Conservation (phyloP, 106 monocot species). For the Triglochin maritima region DNA sequence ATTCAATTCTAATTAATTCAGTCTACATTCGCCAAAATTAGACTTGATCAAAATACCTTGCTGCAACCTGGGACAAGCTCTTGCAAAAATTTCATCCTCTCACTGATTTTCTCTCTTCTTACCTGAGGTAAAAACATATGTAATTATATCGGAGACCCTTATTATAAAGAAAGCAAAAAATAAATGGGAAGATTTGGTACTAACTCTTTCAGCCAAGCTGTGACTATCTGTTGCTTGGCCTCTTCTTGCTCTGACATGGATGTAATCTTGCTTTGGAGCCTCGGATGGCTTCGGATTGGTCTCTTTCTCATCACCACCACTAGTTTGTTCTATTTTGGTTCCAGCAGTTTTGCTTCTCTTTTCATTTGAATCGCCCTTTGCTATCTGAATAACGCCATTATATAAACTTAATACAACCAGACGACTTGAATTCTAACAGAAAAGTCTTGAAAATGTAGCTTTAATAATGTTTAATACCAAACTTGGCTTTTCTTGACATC, state of each 20-base stretch:
- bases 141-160: too few relatives aligned
- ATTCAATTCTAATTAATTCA: not conserved
- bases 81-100: constrained; percentile 74
- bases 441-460: too few relatives aligned
- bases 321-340: constrained; percentile 11
- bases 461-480: too few relatives aligned
- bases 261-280: constrained; percentile 51
- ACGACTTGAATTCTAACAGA: too few relatives aligned
- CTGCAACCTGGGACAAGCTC: constrained; percentile 72
- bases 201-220: constrained; percentile 83
- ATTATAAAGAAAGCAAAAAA: not conserved
- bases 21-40: too few relatives aligned
- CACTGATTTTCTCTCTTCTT: constrained; percentile 71
- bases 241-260: constrained; percentile 75
- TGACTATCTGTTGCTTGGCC: constrained; percentile 91
- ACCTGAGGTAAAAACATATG: constrained; percentile 21
- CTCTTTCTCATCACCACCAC: constrained; percentile 17
- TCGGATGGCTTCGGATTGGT: constrained; percentile 33
- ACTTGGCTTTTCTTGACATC: too few relatives aligned
- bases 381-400: too few relatives aligned
- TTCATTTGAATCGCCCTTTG: constrained; percentile 6
- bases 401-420: too few relatives aligned
- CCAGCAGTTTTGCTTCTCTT: constrained; percentile 35
- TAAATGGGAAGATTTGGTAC: not conserved
- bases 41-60: constrained; percentile 23